Percentiles rank a stretch among this genome's conserved stretches.
Evolutionary conservation across 2,329 filamentous ascomycete genomes (phyloP).

Genomic region (Sarocladium oryzae): DNA sequence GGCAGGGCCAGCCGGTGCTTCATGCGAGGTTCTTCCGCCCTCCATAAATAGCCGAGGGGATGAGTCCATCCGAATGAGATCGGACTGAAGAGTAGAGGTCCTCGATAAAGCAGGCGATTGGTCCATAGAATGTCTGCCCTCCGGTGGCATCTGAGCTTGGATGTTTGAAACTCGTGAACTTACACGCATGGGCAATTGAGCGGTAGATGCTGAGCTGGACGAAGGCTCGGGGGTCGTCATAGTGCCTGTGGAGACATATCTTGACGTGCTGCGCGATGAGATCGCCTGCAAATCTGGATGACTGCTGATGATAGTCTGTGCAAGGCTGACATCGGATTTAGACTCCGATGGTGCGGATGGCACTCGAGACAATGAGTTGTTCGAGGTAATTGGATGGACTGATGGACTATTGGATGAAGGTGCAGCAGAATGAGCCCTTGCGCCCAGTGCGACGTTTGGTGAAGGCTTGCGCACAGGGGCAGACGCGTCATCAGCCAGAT

Average conservation of each 20-base stretch:
- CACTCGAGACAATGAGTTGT: conserved; percentile 32
- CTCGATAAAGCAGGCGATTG: not conserved
- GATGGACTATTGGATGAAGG: not conserved
- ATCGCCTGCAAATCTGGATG: conserved; percentile 57
- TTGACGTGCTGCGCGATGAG: conserved; percentile 35
- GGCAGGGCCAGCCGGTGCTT: not conserved
- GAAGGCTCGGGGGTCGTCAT: conserved; percentile 39
- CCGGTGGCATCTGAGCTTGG: conserved; percentile 14
- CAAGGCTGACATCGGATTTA: conserved; percentile 43
- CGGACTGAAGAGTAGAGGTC: conserved; percentile 3
- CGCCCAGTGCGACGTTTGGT: conserved; percentile 1
- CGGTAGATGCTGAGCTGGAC: not conserved
- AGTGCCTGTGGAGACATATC: conserved; percentile 59
- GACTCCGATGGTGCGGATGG: conserved; percentile 31
- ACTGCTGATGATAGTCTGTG: conserved; percentile 57
- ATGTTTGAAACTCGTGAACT: conserved; percentile 3
- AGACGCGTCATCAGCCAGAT: conserved; percentile 81
- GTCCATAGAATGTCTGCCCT: conserved; percentile 13
- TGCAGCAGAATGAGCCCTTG: conserved; percentile 1
- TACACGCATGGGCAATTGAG: not conserved
- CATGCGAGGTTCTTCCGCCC: not conserved
- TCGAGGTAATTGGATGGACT: conserved; percentile 17
- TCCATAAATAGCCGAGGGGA: not conserved
- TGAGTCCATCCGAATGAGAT: conserved; percentile 2
- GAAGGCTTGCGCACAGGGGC: conserved; percentile 33